Conservation (phyloP, 75 land plant genomes). For the Selaginella moellendorffii region DNA sequence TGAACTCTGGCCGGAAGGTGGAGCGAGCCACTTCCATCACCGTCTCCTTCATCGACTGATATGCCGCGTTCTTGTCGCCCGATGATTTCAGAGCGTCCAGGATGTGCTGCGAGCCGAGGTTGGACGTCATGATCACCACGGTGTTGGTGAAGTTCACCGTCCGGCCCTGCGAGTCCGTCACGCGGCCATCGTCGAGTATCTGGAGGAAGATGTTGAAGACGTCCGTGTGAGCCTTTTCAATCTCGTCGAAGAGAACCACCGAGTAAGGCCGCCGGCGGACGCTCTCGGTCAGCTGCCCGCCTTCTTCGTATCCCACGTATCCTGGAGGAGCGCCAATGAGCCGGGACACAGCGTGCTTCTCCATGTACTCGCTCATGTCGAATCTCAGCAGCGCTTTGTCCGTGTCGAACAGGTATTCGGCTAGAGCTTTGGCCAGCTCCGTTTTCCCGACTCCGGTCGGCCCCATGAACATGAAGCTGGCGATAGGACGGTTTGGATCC, state of each 20-base stretch:
- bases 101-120: slow-evolving; percentile 48
- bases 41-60: slow-evolving; percentile 38
- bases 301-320: slow-evolving; percentile 66
- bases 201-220: slow-evolving; percentile 69
- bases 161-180: slow-evolving; percentile 55
- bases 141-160: slow-evolving; percentile 56
- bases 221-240: slow-evolving; percentile 67
- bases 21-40: slow-evolving; percentile 46
- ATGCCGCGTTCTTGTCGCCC: slow-evolving; percentile 15
- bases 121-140: slow-evolving; percentile 68
- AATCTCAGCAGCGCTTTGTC: slow-evolving; percentile 65
- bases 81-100: slow-evolving; percentile 15
- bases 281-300: slow-evolving; percentile 61
- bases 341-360: slow-evolving; percentile 73
- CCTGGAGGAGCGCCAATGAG: slow-evolving; percentile 77
- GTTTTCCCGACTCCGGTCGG: slow-evolving; percentile 87
- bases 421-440: slow-evolving; percentile 66
- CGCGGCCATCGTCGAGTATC: slow-evolving; percentile 60
- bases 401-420: slow-evolving; percentile 56
- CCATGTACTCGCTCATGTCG: slow-evolving; percentile 97
- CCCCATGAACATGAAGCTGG: slow-evolving; percentile 70
- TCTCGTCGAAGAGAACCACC: slow-evolving; percentile 59
- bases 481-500: slow-evolving; percentile 41
- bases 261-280: slow-evolving; percentile 55
- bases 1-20: not conserved